Percentiles rank a stretch among this genome's conserved stretches.
phyloP scores from a whole-genome alignment of 805 yeast species.

The Starmerella apis region DNA sequence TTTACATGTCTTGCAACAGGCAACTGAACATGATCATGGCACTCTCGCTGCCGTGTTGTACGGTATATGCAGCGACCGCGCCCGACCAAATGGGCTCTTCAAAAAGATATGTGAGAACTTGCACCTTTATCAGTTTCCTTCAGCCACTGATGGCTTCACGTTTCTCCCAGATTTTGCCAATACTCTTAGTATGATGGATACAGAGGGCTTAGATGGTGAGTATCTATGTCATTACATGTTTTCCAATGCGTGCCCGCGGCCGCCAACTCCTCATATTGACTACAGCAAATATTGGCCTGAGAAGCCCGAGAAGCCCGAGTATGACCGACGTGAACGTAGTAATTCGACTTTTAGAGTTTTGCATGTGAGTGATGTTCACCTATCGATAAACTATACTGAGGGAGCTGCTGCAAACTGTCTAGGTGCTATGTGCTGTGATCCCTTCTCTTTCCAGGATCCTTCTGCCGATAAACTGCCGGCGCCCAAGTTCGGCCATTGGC shows the following conservation, averaged over 20 bases:
- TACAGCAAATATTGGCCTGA: constrained; percentile 38
- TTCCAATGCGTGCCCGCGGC: constrained; percentile 43
- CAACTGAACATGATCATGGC: constrained; percentile 4
- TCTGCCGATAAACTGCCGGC: constrained; percentile 39
- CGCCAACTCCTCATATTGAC: constrained; percentile 43
- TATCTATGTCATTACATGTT: constrained; percentile 50
- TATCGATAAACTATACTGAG: constrained; percentile 41
- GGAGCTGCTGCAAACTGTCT: constrained; percentile 37
- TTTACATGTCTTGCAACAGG: constrained; percentile 10
- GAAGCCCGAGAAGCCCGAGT: constrained; percentile 31
- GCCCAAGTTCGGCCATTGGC: constrained; percentile 49
- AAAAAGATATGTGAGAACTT: constrained; percentile 13
- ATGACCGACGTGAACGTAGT: not conserved
- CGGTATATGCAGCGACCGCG: constrained; percentile 19
- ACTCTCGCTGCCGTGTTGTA: constrained; percentile 13
- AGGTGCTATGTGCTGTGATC: constrained; percentile 48
- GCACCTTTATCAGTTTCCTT: constrained; percentile 14
- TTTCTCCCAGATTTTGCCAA: constrained; percentile 39
- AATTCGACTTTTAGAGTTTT: constrained; percentile 45
- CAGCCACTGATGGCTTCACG: constrained; percentile 17
- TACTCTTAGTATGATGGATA: constrained; percentile 43
- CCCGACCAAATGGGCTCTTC: constrained; percentile 11
- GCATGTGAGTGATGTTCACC: constrained; percentile 58
- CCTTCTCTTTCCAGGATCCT: constrained; percentile 36
- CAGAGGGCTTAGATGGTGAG: constrained; percentile 45